These are phyloP conservation scores for Trichoderma hamatum DNA, from an alignment of 2,329 filamentous ascomycete species.

Conservation along the genomic window DNA sequence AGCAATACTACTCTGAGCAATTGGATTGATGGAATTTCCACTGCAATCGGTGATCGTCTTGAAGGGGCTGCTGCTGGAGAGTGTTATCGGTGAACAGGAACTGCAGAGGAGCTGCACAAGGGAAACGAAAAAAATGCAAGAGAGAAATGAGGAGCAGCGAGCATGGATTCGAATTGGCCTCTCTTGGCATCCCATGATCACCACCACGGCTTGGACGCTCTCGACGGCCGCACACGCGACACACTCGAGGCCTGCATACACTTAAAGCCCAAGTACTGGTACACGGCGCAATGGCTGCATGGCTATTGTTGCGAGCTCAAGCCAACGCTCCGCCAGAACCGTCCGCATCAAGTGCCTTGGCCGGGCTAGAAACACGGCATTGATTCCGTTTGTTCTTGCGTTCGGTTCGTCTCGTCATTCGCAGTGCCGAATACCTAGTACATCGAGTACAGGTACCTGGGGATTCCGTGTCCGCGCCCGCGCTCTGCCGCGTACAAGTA, in stretches of 20 bases:
- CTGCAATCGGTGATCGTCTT: background rate
- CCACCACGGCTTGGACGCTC: background rate
- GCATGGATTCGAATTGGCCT: background rate
- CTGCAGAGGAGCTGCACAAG: background rate
- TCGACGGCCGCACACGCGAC: background rate
- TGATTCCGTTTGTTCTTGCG: background rate
- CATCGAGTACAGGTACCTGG: background rate
- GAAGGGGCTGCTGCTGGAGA: background rate
- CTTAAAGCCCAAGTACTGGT: background rate
- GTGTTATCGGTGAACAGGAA: background rate
- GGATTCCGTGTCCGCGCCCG: background rate
- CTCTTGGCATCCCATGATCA: background rate
- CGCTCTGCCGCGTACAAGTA: conserved; percentile 7
- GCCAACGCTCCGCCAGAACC: background rate
- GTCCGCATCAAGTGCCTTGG: no score
- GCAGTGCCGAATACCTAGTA: background rate
- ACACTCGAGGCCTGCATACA: background rate
- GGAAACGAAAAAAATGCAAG: background rate
- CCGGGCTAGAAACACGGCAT: background rate
- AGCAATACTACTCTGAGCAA: background rate
- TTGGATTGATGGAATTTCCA: background rate
- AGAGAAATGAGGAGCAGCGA: background rate
- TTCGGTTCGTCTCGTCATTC: no score
- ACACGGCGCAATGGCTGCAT: background rate
- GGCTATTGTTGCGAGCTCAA: background rate